A percentile compares a stretch with the other conserved stretches of the same genome.
Evolutionary conservation across 2,329 filamentous ascomycete genomes (phyloP).

Genomic region (Berkeleyomyces basicola): DNA sequence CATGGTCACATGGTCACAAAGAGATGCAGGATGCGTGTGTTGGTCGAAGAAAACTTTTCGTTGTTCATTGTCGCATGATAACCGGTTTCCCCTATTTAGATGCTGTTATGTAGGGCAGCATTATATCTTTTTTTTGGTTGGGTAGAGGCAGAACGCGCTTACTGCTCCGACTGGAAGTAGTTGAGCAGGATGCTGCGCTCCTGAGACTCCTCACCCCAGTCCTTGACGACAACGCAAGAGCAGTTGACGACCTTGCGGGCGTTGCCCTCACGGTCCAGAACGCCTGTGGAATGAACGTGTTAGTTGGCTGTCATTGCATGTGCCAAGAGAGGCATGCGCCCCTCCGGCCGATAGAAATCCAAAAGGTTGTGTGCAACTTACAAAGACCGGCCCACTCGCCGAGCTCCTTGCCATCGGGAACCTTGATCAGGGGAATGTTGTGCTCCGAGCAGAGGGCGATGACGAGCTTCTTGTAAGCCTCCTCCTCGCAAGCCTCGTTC

Average conservation of each 20-base stretch:
- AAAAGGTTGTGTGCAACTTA: conserved; percentile 32
- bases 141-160: conserved; percentile 22
- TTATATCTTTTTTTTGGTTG: conserved; percentile 26
- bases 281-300: conserved; percentile 41
- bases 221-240: conserved; percentile 98
- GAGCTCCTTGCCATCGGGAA: conserved; percentile 97
- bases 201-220: conserved; percentile 99
- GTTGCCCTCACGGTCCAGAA: conserved; percentile 97
- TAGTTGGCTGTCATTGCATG: conserved; percentile 17
- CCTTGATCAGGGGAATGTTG: conserved; percentile 99
- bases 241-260: conserved; percentile 99
- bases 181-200: conserved; percentile 98
- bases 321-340: background rate
- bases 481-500: conserved; percentile 99
- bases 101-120: conserved; percentile 14
- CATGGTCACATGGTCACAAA: background rate
- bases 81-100: conserved; percentile 15
- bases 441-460: conserved; percentile 98
- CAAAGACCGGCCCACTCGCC: conserved; percentile 99
- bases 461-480: conserved; percentile 99
- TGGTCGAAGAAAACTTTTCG: conserved; percentile 12
- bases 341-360: background rate
- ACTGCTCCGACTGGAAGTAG: conserved; percentile 96
- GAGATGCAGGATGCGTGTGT: background rate
- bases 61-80: conserved; percentile 8